Base-by-base conservation (phyloP, 2,329 filamentous ascomycete species). In the Paraconiothyrium brasiliense region DNA sequence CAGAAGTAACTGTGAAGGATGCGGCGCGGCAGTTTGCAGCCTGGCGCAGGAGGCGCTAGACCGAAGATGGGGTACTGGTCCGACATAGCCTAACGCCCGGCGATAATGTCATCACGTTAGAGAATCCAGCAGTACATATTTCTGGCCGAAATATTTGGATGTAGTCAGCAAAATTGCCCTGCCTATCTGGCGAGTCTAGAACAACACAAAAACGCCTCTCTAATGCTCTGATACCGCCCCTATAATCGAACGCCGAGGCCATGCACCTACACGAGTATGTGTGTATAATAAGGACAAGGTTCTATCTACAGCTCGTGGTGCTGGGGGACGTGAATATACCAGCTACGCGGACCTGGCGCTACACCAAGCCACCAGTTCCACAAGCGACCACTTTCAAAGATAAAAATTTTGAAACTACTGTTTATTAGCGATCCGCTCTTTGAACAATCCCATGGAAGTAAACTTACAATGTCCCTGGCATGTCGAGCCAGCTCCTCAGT, bases 391-490 rank as follows among this genome's bases (percentile, higher is more conserved):
- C 82, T 59, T 72, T 91, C 89, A 4, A 84, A 76, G 30, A 85
- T 67, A 16, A 83, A 63, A 47, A 91, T 87, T 56, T 82, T 78
- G 57, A 79, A 81, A 51, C 85, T 87, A 61, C n/a, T 24, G 9
- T n/a, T 27, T 2, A 22, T 32, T 59, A 52, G 49, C 16, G 13
- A 34, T 55, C 20, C 22, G 0, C 37, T n/a, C 1, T 0, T 37
- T 5, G 4, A 54, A 41, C 5, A 13, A 24, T n/a, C 32, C 1
- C n/a, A 54, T n/a, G 43, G 8, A 14, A 11, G 27, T n/a, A 30
- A 62, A 88, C 92, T 88, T 85, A 95, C 91, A 91, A 59, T 64
- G 85, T 85, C 49, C 79, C 83, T 0, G 94, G 94, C 51, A 93
- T 82, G 24, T 84, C 80, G 6, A 89, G 58, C 92, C 93, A 99